A percentile compares a stretch with the other conserved stretches of the same genome.
Conservation (phyloP, 768 basidiomycete species). For the Pleurotus citrinopileatus region DNA sequence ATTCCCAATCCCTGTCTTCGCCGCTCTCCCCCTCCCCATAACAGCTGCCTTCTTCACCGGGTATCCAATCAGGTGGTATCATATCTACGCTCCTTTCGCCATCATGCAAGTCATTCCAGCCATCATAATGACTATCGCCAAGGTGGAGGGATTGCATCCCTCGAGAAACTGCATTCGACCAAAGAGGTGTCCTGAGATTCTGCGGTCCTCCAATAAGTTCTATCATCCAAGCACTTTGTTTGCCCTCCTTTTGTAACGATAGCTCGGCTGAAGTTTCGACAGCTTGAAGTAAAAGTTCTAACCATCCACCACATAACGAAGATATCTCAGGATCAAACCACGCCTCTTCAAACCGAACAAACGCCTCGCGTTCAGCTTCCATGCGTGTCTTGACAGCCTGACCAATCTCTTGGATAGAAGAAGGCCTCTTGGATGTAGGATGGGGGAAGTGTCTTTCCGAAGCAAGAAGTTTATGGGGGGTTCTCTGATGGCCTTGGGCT, state of each 20-base stretch:
- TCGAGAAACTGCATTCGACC: constrained; percentile 24
- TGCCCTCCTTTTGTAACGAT: constrained; percentile 33
- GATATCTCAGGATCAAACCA: constrained; percentile 50
- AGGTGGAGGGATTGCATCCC: constrained; percentile 12
- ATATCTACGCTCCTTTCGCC: constrained; percentile 34
- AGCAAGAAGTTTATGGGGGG: constrained; percentile 45
- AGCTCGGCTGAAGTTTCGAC: constrained; percentile 40
- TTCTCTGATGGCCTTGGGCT: constrained; percentile 19
- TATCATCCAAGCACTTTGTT: constrained; percentile 37
- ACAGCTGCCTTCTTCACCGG: constrained; percentile 31
- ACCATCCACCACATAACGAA: constrained; percentile 55
- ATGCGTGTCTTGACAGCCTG: constrained; percentile 48
- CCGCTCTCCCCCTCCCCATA: constrained; percentile 24
- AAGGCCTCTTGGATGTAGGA: constrained; percentile 39
- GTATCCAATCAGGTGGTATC: constrained; percentile 44
- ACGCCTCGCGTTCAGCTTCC: constrained; percentile 47
- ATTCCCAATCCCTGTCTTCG: constrained; percentile 24
- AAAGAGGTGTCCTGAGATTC: constrained; percentile 10
- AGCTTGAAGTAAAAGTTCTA: constrained; percentile 50
- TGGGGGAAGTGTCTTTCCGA: constrained; percentile 53
- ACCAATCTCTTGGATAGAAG: constrained; percentile 43
- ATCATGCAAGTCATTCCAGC: constrained; percentile 12
- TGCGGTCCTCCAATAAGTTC: constrained; percentile 38
- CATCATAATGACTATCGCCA: neutral
- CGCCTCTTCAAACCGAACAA: constrained; percentile 46